A percentile compares a stretch with the other conserved stretches of the same genome.
Evolutionary conservation across 768 basidiomycete species (phyloP).

Genomic region (Mycena rosella): DNA sequence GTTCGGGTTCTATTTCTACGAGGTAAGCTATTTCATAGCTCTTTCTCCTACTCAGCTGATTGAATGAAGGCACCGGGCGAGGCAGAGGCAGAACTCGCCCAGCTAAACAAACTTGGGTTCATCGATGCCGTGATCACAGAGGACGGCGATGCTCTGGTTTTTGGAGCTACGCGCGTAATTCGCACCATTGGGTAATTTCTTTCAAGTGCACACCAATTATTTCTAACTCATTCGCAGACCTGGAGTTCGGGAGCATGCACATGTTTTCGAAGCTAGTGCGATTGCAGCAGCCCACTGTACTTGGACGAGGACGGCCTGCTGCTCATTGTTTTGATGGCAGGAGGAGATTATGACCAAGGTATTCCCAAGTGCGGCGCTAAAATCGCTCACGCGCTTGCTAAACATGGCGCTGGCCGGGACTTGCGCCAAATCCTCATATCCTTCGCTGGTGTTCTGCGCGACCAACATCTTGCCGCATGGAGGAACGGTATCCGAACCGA

Average conservation of each 20-base stretch:
- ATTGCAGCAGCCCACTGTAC: neutral
- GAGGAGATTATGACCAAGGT: neutral
- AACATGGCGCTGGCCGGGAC: neutral
- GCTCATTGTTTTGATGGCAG: neutral
- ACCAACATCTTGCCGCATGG: neutral
- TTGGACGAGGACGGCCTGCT: neutral
- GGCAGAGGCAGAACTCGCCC: conserved; percentile 5
- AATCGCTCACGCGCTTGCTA: neutral
- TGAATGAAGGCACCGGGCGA: neutral
- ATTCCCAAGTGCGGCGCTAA: neutral
- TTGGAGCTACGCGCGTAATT: neutral
- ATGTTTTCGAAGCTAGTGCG: neutral
- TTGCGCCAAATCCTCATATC: neutral
- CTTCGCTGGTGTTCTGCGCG: neutral
- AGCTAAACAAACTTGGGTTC: neutral
- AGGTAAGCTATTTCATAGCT: neutral
- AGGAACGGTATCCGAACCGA: neutral
- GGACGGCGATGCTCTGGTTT: neutral
- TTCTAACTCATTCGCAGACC: neutral
- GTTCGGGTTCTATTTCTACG: conserved; percentile 5
- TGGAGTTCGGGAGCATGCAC: neutral
- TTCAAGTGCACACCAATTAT: neutral
- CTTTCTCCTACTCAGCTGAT: too few species aligned
- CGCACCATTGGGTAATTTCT: neutral
- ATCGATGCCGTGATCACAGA: conserved; percentile 6